A percentile compares a stretch with the other conserved stretches of the same genome.
phyloP scores from a whole-genome alignment of 2,329 filamentous ascomycete species.

The Pseudogymnoascus sp. region DNA sequence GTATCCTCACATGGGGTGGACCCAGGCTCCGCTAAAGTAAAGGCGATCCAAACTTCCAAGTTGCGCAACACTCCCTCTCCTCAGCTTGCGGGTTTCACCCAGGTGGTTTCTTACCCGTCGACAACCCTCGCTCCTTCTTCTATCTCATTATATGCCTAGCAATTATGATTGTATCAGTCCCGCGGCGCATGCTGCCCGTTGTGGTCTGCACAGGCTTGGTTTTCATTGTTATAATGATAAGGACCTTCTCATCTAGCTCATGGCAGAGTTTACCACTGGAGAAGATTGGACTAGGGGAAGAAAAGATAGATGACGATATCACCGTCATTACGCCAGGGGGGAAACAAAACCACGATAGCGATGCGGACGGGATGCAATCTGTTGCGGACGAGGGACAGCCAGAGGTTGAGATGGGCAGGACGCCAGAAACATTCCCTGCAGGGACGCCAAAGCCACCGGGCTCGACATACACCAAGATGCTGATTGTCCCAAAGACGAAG shows the following conservation, averaged over 20 bases:
- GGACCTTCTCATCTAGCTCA: conserved; percentile 1
- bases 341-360: not conserved
- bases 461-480: conserved; percentile 17
- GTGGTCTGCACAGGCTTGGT: not conserved
- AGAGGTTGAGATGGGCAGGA: not conserved
- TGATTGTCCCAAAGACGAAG: conserved; percentile 17
- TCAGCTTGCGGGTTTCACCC: not conserved
- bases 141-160: not conserved
- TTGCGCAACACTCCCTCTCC: not conserved
- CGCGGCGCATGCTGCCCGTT: conserved; percentile 6
- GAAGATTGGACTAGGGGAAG: conserved; percentile 12
- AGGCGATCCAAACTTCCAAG: conserved; percentile 7
- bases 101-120: not conserved
- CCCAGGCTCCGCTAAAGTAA: conserved; percentile 7
- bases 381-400: not conserved
- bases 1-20: conserved; percentile 4
- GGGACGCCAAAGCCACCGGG: conserved; percentile 14
- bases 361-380: not conserved
- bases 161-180: not conserved
- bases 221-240: not conserved
- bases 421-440: conserved; percentile 10
- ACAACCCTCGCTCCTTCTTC: not conserved
- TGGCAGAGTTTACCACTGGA: conserved; percentile 10
- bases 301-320: not conserved
- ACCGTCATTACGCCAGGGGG: conserved; percentile 4